These are phyloP conservation scores for Sideroxylon spinosum DNA, from an alignment of 179 eudicot genomes.

Conservation along the genomic window DNA sequence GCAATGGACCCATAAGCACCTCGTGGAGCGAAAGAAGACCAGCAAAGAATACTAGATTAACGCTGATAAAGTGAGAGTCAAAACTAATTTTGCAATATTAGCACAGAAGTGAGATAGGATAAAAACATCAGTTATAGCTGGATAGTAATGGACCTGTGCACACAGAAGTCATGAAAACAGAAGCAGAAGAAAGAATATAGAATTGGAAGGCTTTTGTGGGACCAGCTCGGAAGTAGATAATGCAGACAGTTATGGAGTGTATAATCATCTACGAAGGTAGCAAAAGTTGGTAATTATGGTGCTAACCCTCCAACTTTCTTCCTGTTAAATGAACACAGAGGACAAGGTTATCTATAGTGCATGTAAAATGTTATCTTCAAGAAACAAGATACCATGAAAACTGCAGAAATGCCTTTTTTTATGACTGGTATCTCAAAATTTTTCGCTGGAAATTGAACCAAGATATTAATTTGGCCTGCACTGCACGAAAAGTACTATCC, in stretches of 20 bases:
- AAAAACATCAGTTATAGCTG: background rate
- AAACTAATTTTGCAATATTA: background rate
- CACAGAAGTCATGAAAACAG: background rate
- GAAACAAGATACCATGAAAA: background rate
- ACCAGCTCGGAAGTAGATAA: background rate
- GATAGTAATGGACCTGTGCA: background rate
- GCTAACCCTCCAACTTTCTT: background rate
- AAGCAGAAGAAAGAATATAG: background rate
- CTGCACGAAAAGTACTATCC: slow-evolving; percentile 9
- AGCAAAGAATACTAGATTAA: background rate
- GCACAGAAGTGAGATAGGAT: background rate
- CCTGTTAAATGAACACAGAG: background rate
- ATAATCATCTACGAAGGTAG: background rate
- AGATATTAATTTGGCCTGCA: slow-evolving; percentile 14
- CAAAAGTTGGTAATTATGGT: background rate
- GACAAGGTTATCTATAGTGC: background rate
- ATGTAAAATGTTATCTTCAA: background rate
- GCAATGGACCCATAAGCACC: background rate
- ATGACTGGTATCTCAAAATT: slow-evolving; percentile 13
- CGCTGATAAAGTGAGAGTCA: background rate
- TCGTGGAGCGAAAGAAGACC: background rate
- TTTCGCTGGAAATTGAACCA: slow-evolving; percentile 12
- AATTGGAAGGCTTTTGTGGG: background rate
- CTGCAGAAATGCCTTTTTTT: background rate
- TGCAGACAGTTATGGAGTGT: background rate